Percentiles rank a stretch among this genome's conserved stretches.
These are phyloP conservation scores for Dactylellina parvicollis DNA, from an alignment of 2,329 filamentous ascomycete genomes.

Conservation along the genomic window DNA sequence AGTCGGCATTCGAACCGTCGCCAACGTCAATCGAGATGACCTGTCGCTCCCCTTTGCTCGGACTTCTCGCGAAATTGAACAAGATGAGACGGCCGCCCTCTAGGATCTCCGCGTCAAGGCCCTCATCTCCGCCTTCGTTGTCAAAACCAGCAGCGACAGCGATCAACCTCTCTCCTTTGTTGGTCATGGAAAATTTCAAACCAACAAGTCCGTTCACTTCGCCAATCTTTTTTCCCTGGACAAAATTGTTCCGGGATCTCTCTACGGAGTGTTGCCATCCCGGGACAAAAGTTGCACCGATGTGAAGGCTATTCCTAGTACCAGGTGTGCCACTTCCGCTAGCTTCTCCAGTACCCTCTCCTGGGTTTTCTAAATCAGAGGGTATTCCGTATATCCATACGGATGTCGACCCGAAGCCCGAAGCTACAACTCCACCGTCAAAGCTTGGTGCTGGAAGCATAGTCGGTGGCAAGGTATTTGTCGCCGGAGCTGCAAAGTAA, in stretches of 20 bases:
- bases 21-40: constrained; percentile 79
- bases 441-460: constrained; percentile 76
- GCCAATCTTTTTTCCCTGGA: constrained; percentile 73
- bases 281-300: constrained; percentile 63
- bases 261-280: constrained; percentile 77
- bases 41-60: constrained; percentile 67
- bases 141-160: constrained; percentile 77
- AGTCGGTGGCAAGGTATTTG: constrained; percentile 67
- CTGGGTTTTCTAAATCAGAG: constrained; percentile 70
- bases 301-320: constrained; percentile 45
- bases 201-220: constrained; percentile 74
- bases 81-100: constrained; percentile 79
- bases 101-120: constrained; percentile 75
- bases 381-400: constrained; percentile 84
- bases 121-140: constrained; percentile 63
- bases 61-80: constrained; percentile 76
- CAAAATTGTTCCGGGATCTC: constrained; percentile 74
- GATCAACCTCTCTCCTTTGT: constrained; percentile 70
- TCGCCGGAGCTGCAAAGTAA: constrained; percentile 76
- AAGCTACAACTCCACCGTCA: constrained; percentile 75
- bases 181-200: constrained; percentile 73
- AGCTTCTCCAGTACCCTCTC: constrained; percentile 49
- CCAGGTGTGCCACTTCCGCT: constrained; percentile 51
- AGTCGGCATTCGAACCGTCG: constrained; percentile 66
- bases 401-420: constrained; percentile 76